Evolutionary conservation across 306 rosid genomes (phyloP).

Genomic region (Neltuma alba): DNA sequence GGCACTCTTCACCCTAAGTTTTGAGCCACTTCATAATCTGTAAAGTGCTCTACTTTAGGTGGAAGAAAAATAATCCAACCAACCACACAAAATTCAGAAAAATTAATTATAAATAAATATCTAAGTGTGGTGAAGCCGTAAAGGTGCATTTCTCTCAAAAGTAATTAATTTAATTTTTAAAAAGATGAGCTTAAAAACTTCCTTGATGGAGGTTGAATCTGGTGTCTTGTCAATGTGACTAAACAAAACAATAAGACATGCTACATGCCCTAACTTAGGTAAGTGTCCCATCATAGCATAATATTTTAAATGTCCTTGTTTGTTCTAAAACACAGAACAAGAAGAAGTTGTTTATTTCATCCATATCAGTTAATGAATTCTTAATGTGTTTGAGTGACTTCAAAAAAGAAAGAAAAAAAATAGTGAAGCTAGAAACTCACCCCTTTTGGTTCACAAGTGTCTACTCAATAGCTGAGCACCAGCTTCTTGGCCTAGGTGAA

Average conservation of each 20-base stretch:
- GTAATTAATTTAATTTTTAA: not conserved
- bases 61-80: not conserved
- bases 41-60: not conserved
- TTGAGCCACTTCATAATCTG: not conserved
- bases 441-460: slow-evolving; percentile 64
- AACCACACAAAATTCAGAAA: not conserved
- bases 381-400: slow-evolving; percentile 16
- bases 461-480: slow-evolving; percentile 60
- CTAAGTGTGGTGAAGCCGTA: not conserved
- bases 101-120: not conserved
- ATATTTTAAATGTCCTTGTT: slow-evolving; percentile 27
- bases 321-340: slow-evolving; percentile 24
- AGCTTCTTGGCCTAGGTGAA: slow-evolving; percentile 45
- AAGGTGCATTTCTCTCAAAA: not conserved
- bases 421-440: slow-evolving; percentile 29
- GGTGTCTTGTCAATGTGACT: not conserved
- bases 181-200: not conserved
- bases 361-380: slow-evolving; percentile 24
- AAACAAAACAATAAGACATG: not conserved
- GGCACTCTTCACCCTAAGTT: not conserved
- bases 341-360: slow-evolving; percentile 26
- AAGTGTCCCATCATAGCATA: slow-evolving; percentile 26
- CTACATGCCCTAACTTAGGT: not conserved
- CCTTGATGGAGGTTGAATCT: not conserved
- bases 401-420: slow-evolving; percentile 27